Conservation (phyloP, 257 asterid species). For the Solanum peruvianum region DNA sequence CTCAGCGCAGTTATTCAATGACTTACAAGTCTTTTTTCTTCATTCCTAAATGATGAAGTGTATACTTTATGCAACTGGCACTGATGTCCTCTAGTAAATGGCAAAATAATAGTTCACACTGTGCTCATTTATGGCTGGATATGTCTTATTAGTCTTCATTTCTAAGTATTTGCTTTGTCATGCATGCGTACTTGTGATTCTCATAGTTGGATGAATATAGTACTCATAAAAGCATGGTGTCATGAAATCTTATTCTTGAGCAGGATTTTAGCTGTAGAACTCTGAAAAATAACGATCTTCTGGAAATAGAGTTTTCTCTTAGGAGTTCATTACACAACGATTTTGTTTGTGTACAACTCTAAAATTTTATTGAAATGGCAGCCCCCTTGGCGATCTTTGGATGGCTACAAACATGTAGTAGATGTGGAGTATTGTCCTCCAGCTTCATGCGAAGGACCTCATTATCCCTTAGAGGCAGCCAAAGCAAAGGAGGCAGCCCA, state of each 20-base stretch:
- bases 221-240: not conserved
- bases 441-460: slow-evolving; percentile 45
- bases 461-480: slow-evolving; percentile 72
- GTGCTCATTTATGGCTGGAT: not conserved
- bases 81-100: not conserved
- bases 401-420: slow-evolving; percentile 81
- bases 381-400: slow-evolving; percentile 70
- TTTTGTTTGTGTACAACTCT: not conserved
- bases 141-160: not conserved
- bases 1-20: not conserved
- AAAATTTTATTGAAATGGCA: slow-evolving; percentile 1
- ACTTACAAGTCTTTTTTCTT: not conserved
- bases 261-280: not conserved
- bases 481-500: slow-evolving; percentile 85
- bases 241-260: not conserved
- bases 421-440: slow-evolving; percentile 73
- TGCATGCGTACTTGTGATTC: not conserved
- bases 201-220: not conserved
- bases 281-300: not conserved
- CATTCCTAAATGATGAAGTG: not conserved
- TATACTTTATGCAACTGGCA: not conserved
- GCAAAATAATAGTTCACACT: not conserved
- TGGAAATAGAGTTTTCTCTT: not conserved
- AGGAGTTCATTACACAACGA: not conserved
- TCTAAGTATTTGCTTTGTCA: not conserved